Evolutionary conservation across 2,329 filamentous ascomycete species (phyloP), one percentile per base, ranked within the genome.

Genomic region (Hypoxylon rubiginosum): DNA sequence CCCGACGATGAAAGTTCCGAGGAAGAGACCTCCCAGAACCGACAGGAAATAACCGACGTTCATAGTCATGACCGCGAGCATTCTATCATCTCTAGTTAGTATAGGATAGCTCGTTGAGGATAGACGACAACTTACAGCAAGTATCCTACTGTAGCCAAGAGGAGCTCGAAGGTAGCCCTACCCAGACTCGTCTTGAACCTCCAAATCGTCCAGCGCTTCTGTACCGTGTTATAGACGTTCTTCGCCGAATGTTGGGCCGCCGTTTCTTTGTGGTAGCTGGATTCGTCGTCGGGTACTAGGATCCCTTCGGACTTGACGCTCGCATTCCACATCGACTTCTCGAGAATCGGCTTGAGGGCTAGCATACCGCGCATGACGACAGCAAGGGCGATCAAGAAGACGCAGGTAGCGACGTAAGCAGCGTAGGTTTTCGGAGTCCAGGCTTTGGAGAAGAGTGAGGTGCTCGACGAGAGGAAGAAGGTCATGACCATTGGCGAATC

Each of bases 321-420:
- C 4, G 58, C n/a, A 58, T 58, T 54, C 62, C 59, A 62, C 13
- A 66, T 13, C 2, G 57, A 59, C 41, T 58, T 66, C 41, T 64
- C 63, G 26, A 69, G 64, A 17, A 67, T 50, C 28, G 61, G 60
- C 32, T 66, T 63, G 34, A 87, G 82, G 2, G 93, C 93, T 52
- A 94, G 81, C n/a, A 97, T 83, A 17, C 82, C 80, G 58, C 93
- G 91, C 75, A 90, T 89, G 64, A 91, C 75, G 66, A 90, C 83
- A 64, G 90, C 90, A 55, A 97, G 88, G 46, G 91, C 71, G 75
- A 97, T 89, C 66, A 97, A 86, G 80, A 97, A 97, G 77, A 97
- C 92, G 83, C 94, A 97, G 26, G 93, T 97, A 55, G 88, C 94
- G 1, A 92, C 93, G 79, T 97, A 97, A 62, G 85, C 81, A 72